Conservation (phyloP, 306 rosid genomes). For the Sechiopsis laciniata region DNA sequence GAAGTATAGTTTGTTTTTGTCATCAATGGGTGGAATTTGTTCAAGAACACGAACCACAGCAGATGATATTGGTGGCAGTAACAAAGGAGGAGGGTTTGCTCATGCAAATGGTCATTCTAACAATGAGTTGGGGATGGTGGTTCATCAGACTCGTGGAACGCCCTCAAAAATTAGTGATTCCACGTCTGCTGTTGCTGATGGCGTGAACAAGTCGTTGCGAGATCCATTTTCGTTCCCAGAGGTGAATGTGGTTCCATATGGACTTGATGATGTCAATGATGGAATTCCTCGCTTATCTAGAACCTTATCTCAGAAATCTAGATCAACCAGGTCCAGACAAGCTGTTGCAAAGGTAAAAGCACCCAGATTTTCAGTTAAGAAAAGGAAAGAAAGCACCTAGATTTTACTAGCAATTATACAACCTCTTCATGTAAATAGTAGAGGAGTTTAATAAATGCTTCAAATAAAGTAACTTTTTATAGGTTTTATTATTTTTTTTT, state of each 20-base stretch:
- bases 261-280: conserved; percentile 62
- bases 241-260: conserved; percentile 41
- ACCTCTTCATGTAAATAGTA: not conserved
- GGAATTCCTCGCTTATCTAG: conserved; percentile 86
- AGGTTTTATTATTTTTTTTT: not conserved
- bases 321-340: conserved; percentile 66
- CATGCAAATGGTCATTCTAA: conserved; percentile 57
- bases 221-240: conserved; percentile 59
- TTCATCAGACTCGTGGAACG: conserved; percentile 38
- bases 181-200: conserved; percentile 44
- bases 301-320: conserved; percentile 63
- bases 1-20: conserved; percentile 27
- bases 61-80: conserved; percentile 48
- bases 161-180: conserved; percentile 41
- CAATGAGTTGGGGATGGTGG: conserved; percentile 35
- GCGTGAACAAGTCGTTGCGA: conserved; percentile 43
- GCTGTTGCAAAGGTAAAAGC: conserved; percentile 63
- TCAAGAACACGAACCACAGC: conserved; percentile 58
- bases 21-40: conserved; percentile 85
- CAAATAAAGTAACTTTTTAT: not conserved
- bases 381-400: not conserved
- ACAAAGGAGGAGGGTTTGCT: conserved; percentile 42
- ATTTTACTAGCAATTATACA: conserved; percentile 1
- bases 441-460: not conserved
- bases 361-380: not conserved